Conservation (phyloP, 108 stramenopile species). For the Cyclotella atomus region DNA sequence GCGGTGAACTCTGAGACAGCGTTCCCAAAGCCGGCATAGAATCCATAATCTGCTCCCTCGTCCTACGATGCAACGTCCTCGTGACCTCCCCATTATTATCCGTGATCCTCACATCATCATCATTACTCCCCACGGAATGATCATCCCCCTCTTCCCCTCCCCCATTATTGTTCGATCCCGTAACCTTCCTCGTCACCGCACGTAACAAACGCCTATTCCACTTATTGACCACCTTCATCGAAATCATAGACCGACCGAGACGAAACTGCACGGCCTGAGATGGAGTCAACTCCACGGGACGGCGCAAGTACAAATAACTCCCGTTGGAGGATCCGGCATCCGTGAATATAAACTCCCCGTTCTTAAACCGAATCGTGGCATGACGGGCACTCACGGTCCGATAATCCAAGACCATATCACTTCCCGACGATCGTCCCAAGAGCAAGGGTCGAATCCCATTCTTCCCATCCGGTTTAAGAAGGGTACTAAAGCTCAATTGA, state of each 20-base stretch:
- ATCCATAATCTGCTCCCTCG: slow-evolving; percentile 80
- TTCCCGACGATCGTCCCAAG: slow-evolving; percentile 93
- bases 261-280: slow-evolving; percentile 86
- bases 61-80: slow-evolving; percentile 62
- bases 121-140: slow-evolving; percentile 84
- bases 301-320: slow-evolving; percentile 82
- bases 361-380: slow-evolving; percentile 88
- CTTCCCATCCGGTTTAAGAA: slow-evolving; percentile 89
- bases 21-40: slow-evolving; percentile 76
- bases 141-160: slow-evolving; percentile 54
- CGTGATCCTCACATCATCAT: slow-evolving; percentile 78
- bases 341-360: slow-evolving; percentile 90
- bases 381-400: slow-evolving; percentile 91
- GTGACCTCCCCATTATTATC: slow-evolving; percentile 76
- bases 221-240: slow-evolving; percentile 90
- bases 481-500: slow-evolving; percentile 92
- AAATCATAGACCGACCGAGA: slow-evolving; percentile 86
- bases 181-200: slow-evolving; percentile 71
- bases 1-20: slow-evolving; percentile 71
- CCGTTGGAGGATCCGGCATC: slow-evolving; percentile 92
- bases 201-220: slow-evolving; percentile 82
- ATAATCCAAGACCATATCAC: slow-evolving; percentile 97
- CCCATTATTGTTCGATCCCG: slow-evolving; percentile 22
- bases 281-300: slow-evolving; percentile 84
- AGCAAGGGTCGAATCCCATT: slow-evolving; percentile 88